phyloP scores from a whole-genome alignment of 2,329 filamentous ascomycete species.

The Fusarium haematococcum region DNA sequence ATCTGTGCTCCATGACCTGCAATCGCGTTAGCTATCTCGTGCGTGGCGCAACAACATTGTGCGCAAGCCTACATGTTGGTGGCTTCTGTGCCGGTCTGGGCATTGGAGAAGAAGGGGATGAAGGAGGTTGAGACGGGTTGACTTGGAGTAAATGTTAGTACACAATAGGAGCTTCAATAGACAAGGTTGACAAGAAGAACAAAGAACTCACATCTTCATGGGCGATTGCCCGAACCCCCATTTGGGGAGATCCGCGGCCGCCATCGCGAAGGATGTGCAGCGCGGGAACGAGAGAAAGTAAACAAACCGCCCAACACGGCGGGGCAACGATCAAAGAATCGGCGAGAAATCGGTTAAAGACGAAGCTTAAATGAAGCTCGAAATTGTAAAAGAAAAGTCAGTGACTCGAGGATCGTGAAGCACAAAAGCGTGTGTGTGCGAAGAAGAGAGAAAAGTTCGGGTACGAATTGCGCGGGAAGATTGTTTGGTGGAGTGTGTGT shows the following conservation, averaged over 20 bases:
- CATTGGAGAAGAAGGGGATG: constrained; percentile 43
- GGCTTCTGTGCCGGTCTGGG: constrained; percentile 10
- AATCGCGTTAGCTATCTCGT: constrained; percentile 18
- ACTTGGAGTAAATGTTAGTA: constrained; percentile 38
- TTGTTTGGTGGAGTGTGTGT: constrained; percentile 16
- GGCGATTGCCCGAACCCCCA: constrained; percentile 40
- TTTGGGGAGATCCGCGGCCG: constrained; percentile 33
- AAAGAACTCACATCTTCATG: constrained; percentile 33
- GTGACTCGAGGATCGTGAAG: constrained; percentile 1
- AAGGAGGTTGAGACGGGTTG: constrained; percentile 41
- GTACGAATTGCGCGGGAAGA: not conserved
- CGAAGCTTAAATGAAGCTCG: constrained; percentile 26
- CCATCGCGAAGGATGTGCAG: constrained; percentile 42
- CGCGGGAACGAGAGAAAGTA: constrained; percentile 40
- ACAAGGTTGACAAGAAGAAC: too few species aligned
- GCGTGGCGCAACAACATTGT: not conserved
- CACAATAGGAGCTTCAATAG: not conserved
- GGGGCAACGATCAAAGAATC: constrained; percentile 31
- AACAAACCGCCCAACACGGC: constrained; percentile 38
- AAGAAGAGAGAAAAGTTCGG: not conserved
- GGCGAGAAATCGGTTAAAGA: not conserved
- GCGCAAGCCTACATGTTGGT: constrained; percentile 32
- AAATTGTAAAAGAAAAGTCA: constrained; percentile 4
- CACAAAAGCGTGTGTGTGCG: constrained; percentile 8
- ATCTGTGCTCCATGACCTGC: constrained; percentile 40